Evolutionary conservation across 2,329 filamentous ascomycete genomes (phyloP), one percentile per base, ranked within the genome.

Genomic region (Talaromyces verruculosus): DNA sequence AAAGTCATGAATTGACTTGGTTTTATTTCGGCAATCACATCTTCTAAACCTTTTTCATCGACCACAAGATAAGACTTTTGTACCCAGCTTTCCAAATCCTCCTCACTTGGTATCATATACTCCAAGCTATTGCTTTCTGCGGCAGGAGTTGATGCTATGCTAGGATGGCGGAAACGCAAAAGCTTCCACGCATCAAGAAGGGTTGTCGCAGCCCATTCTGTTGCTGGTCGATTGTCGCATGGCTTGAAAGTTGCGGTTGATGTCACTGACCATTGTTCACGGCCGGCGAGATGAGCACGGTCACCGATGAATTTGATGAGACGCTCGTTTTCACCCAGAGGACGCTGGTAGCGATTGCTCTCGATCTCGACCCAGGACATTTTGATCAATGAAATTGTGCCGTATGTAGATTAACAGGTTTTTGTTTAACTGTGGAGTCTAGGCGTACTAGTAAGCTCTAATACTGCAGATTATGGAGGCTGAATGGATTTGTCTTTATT

Each of bases 251-350:
- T 51, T 33, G 61, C 65, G 7, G 41, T 47, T n/a, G 51, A 35
- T 22, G 65, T 49, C 22, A 66, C 65, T 10, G 65, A 64, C 65
- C 65, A 66, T 49, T 66, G 65, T 47, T 66, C 65, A 15, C 65
- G 65, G 28, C 61, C 65, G 5, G 60, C 59, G 17, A 49, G 17
- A 37, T 66, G 65, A 3, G 65, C 65, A 35, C 65, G 65, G 30
- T 66, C 65, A 10, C 65, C 65, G 25, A 66, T 45, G n/a, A 63
- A 59, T 45, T 66, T 66, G 61, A 66, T 64, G 19, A 66, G 62
- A 17, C 51, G 59, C 15, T 66, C 65, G 37, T 66, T 66, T 45
- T 53, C 61, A 4, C 65, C 65, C 28, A 64, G 30, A 2, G 60
- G 61, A 3, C 65, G 61, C 45, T 60, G 41, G 43, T 51, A 66